Percentiles rank a stretch among this genome's conserved stretches.
Conservation (phyloP, 495 filamentous ascomycete genomes). For the Aspergillus indologenus region DNA sequence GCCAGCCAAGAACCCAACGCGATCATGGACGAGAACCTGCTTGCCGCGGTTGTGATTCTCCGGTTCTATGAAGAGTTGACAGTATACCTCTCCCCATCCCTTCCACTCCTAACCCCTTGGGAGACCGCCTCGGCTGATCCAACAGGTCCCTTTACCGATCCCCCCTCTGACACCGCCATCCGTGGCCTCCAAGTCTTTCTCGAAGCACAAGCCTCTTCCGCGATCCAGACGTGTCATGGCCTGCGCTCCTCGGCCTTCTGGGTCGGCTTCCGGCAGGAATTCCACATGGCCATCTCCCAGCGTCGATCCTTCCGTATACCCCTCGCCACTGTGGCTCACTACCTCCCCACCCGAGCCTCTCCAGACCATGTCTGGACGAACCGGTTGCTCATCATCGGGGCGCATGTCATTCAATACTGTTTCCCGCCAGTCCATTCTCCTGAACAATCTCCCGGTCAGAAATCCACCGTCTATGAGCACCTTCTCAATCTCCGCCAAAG, state of each 20-base stretch:
- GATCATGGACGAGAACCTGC: slow-evolving; percentile 27
- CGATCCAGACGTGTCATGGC: slow-evolving; percentile 1
- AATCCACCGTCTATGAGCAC: background rate
- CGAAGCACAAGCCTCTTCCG: slow-evolving; percentile 16
- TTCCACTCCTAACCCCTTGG: background rate
- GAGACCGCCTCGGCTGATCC: background rate
- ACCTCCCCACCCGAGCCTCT: slow-evolving; percentile 16
- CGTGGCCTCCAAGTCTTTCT: slow-evolving; percentile 24
- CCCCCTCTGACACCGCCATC: slow-evolving; percentile 18
- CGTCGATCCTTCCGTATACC: slow-evolving; percentile 23
- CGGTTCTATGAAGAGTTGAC: slow-evolving; percentile 25
- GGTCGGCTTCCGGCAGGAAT: slow-evolving; percentile 32
- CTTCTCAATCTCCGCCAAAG: background rate
- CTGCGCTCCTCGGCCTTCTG: slow-evolving; percentile 28
- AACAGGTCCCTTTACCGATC: slow-evolving; percentile 21
- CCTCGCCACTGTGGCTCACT: slow-evolving; percentile 11
- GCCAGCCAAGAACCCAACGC: slow-evolving; percentile 21
- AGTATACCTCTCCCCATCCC: slow-evolving; percentile 4
- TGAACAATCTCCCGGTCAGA: background rate
- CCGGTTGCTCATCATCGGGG: slow-evolving; percentile 21
- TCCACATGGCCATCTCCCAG: slow-evolving; percentile 32
- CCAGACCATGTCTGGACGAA: slow-evolving; percentile 26
- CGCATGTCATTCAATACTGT: slow-evolving; percentile 26
- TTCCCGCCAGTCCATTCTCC: slow-evolving; percentile 4
- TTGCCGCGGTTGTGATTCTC: slow-evolving; percentile 19